Evolutionary conservation across 2,329 filamentous ascomycete genomes (phyloP).

Genomic region (Colletotrichum musicola): DNA sequence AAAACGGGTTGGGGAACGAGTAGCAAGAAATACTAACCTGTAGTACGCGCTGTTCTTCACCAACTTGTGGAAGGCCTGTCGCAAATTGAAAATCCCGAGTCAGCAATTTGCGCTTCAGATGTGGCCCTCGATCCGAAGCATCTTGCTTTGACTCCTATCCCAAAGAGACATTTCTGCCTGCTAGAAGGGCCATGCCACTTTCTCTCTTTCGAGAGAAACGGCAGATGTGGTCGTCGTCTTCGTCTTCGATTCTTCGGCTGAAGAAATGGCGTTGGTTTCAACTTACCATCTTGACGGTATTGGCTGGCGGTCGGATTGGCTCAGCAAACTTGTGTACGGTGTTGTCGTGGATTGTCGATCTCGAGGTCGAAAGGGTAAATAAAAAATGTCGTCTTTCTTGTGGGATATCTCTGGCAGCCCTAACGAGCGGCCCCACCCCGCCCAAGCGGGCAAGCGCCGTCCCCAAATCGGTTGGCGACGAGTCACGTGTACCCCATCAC

Average conservation of each 20-base stretch:
- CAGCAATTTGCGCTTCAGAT: slow-evolving; percentile 99
- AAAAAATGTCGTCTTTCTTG: slow-evolving; percentile 42
- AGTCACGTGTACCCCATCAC: slow-evolving; percentile 47
- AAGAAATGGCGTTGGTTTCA: slow-evolving; percentile 46
- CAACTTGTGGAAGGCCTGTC: slow-evolving; percentile 90
- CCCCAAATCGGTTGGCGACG: slow-evolving; percentile 52
- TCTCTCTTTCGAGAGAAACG: slow-evolving; percentile 20
- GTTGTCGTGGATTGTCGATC: slow-evolving; percentile 46
- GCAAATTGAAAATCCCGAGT: slow-evolving; percentile 75
- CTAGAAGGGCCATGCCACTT: slow-evolving; percentile 43
- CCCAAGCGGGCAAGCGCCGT: slow-evolving; percentile 38
- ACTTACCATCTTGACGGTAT: slow-evolving; percentile 79
- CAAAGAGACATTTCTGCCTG: slow-evolving; percentile 58
- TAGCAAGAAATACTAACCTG: slow-evolving; percentile 74
- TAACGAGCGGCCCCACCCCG: slow-evolving; percentile 45
- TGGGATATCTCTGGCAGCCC: slow-evolving; percentile 57
- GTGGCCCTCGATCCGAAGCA: slow-evolving; percentile 85
- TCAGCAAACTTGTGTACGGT: slow-evolving; percentile 39
- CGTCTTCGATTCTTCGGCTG: slow-evolving; percentile 15
- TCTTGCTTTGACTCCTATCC: slow-evolving; percentile 88
- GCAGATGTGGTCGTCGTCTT: slow-evolving; percentile 46
- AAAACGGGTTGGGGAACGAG: too few species aligned
- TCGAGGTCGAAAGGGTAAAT: slow-evolving; percentile 40
- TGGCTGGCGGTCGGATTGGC: slow-evolving; percentile 47
- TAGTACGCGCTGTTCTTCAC: slow-evolving; percentile 99